A percentile compares a stretch with the other conserved stretches of the same genome.
These are phyloP conservation scores for Pichia exigua DNA, from an alignment of 805 yeast species.

Conservation along the genomic window DNA sequence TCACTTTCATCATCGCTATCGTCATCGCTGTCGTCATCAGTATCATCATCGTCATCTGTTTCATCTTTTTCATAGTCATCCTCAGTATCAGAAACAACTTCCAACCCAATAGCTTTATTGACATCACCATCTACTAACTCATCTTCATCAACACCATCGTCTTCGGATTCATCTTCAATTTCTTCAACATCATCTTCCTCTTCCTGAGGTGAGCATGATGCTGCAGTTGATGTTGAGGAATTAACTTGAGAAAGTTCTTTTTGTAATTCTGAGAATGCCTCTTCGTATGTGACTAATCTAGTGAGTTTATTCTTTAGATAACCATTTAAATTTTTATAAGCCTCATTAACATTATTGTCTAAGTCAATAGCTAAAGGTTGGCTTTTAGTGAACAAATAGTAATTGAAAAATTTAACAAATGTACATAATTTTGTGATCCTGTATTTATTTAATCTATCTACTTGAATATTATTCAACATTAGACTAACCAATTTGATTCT, in stretches of 20 bases:
- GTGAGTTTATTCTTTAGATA: slow-evolving; percentile 27
- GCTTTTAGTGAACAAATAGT: slow-evolving; percentile 54
- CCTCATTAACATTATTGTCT: slow-evolving; percentile 42
- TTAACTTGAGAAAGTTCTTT: slow-evolving; percentile 17
- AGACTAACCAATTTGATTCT: slow-evolving; percentile 51
- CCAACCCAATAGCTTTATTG: slow-evolving; percentile 8
- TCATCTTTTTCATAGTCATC: slow-evolving; percentile 13
- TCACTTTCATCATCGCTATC: slow-evolving; percentile 29
- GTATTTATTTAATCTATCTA: slow-evolving; percentile 4
- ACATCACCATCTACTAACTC: slow-evolving; percentile 17
- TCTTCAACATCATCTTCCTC: neutral
- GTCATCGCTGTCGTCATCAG: slow-evolving; percentile 23
- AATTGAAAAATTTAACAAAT: slow-evolving; percentile 59
- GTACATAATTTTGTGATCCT: slow-evolving; percentile 5
- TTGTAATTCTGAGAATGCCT: slow-evolving; percentile 36
- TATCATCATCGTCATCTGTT: slow-evolving; percentile 16
- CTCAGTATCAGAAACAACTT: slow-evolving; percentile 7
- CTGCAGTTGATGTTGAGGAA: neutral
- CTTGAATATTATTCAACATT: slow-evolving; percentile 30
- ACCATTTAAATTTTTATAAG: slow-evolving; percentile 11
- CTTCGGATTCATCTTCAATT: slow-evolving; percentile 5
- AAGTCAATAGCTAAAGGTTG: slow-evolving; percentile 47
- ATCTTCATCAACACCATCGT: slow-evolving; percentile 13
- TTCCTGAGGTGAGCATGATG: neutral
- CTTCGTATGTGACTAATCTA: slow-evolving; percentile 43